A percentile compares a stretch with the other conserved stretches of the same genome.
Evolutionary conservation across 345 rosid genomes (phyloP).

Genomic region (Luvunga scandens): DNA sequence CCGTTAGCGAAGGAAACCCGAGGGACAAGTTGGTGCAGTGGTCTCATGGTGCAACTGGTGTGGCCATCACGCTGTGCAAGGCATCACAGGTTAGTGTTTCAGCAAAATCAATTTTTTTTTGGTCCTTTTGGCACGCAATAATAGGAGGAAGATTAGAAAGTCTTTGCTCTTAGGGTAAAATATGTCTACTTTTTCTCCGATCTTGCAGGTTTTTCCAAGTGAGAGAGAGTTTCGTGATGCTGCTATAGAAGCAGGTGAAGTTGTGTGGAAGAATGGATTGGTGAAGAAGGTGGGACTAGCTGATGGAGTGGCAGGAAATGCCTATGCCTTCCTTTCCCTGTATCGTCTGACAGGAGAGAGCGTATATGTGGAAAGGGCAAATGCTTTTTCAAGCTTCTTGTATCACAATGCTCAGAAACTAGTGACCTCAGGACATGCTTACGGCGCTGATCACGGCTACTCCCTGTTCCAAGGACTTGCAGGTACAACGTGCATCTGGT

Average conservation of each 20-base stretch:
- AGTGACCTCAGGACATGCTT: constrained; percentile 7
- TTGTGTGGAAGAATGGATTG: constrained; percentile 87
- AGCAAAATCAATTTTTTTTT: no score
- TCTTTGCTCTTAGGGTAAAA: no score
- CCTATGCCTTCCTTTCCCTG: constrained; percentile 80
- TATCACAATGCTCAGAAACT: constrained; percentile 42
- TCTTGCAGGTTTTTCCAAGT: constrained; percentile 47
- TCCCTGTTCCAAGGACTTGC: constrained; percentile 80
- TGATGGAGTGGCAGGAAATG: constrained; percentile 79
- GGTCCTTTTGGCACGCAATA: no score
- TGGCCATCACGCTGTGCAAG: constrained; percentile 74
- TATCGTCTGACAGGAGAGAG: constrained; percentile 68
- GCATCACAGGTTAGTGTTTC: constrained; percentile 62
- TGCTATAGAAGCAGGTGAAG: constrained; percentile 95
- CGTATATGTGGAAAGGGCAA: constrained; percentile 72
- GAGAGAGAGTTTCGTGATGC: constrained; percentile 77
- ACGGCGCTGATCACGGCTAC: constrained; percentile 33
- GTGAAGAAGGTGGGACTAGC: constrained; percentile 79
- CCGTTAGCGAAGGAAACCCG: constrained; percentile 82
- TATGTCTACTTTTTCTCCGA: background rate
- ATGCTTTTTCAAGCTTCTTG: constrained; percentile 70
- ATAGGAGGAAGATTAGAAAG: no score
- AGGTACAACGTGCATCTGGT: constrained; percentile 73
- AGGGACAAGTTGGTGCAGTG: constrained; percentile 88
- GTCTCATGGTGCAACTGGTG: constrained; percentile 83